Evolutionary conservation across 2,329 filamentous ascomycete species (phyloP).

Genomic region (Aureobasidium sp.): DNA sequence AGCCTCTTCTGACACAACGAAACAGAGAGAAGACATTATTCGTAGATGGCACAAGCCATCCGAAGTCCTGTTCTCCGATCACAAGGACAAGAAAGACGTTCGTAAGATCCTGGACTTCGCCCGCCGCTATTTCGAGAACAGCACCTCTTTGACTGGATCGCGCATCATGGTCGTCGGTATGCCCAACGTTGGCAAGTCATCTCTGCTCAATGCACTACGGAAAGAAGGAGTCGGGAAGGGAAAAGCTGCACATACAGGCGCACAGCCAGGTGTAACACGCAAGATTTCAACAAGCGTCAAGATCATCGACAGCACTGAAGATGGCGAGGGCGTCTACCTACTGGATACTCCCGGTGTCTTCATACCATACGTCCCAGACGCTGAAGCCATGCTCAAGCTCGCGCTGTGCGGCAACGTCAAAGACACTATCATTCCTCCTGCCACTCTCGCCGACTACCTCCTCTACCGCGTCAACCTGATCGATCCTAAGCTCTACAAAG

Average conservation of each 20-base stretch:
- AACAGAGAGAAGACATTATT: constrained; percentile 29
- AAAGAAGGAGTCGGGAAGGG: constrained; percentile 54
- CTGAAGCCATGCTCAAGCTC: constrained; percentile 90
- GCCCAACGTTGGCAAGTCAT: constrained; percentile 96
- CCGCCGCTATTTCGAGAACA: constrained; percentile 40
- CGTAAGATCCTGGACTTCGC: constrained; percentile 43
- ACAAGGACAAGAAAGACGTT: constrained; percentile 35
- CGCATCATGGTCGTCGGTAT: constrained; percentile 87
- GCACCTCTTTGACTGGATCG: constrained; percentile 65
- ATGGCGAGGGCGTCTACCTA: constrained; percentile 62
- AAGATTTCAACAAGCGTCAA: constrained; percentile 73
- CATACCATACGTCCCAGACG: constrained; percentile 77
- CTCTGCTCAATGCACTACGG: constrained; percentile 81
- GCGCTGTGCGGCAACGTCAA: constrained; percentile 85
- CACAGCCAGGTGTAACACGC: constrained; percentile 81
- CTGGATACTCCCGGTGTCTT: constrained; percentile 94
- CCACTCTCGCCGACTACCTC: constrained; percentile 81
- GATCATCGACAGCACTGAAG: constrained; percentile 48
- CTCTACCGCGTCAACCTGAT: constrained; percentile 72
- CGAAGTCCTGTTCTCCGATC: constrained; percentile 45
- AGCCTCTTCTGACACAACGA: neutral
- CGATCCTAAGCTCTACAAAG: constrained; percentile 53
- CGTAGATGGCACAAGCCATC: constrained; percentile 45
- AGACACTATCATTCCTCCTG: constrained; percentile 69
- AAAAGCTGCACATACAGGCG: constrained; percentile 75